Evolutionary conservation across 345 rosid genomes (phyloP).

Genomic region (Melastoma malabathricum): DNA sequence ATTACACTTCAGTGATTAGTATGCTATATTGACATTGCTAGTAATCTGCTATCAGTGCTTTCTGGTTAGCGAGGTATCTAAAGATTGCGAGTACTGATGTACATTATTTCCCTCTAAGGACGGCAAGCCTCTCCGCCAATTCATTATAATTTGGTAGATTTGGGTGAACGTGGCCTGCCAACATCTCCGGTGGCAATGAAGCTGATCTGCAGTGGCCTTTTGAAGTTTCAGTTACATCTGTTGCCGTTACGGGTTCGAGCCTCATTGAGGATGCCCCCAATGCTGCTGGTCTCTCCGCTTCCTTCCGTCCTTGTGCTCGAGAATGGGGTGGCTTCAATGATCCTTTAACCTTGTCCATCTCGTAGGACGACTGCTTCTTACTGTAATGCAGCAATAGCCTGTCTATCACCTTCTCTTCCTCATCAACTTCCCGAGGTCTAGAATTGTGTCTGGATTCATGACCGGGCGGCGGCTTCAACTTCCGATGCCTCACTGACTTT

Average conservation of each 20-base stretch:
- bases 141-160: slow-evolving; percentile 47
- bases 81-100: background rate
- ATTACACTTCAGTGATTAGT: too few species aligned
- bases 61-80: background rate
- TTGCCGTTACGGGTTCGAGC: slow-evolving; percentile 5
- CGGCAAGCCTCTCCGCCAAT: slow-evolving; percentile 31
- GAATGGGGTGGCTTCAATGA: slow-evolving; percentile 9
- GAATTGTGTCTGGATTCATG: slow-evolving; percentile 4
- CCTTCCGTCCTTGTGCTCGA: slow-evolving; percentile 2
- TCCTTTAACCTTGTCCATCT: slow-evolving; percentile 8
- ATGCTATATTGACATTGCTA: background rate
- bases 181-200: slow-evolving; percentile 19
- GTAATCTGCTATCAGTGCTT: background rate
- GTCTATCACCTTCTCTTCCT: slow-evolving; percentile 18
- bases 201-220: slow-evolving; percentile 18
- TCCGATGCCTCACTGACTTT: slow-evolving; percentile 46
- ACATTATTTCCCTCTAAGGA: slow-evolving; percentile 17
- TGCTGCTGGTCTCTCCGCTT: slow-evolving; percentile 6
- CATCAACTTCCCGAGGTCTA: background rate
- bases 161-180: slow-evolving; percentile 32
- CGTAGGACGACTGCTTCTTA: slow-evolving; percentile 15
- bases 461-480: slow-evolving; percentile 20
- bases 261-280: slow-evolving; percentile 11
- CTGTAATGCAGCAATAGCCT: slow-evolving; percentile 27
- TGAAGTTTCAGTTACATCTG: background rate